Evolutionary conservation across 2,329 filamentous ascomycete genomes (phyloP).

Genomic region (Pestalotiopsis sp.): DNA sequence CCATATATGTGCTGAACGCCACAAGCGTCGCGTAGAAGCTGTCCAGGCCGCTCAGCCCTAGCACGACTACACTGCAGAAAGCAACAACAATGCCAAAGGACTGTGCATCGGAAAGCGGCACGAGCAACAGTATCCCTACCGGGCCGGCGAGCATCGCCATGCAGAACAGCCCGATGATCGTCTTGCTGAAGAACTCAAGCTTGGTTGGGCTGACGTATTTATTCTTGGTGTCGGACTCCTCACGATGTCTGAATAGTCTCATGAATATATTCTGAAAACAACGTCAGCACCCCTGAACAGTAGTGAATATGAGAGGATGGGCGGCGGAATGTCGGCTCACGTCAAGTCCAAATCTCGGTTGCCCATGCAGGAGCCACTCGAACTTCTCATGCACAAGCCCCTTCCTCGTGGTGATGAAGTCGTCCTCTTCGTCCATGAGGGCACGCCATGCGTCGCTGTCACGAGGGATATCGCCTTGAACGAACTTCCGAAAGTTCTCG

Average conservation of each 20-base stretch:
- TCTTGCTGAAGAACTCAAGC: background rate
- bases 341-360: background rate
- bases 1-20: background rate
- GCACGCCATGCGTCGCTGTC: background rate
- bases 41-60: background rate
- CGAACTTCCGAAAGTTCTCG: background rate
- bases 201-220: background rate
- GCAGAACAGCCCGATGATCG: background rate
- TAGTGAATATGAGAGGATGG: background rate
- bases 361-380: background rate
- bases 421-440: background rate
- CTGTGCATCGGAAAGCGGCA: background rate
- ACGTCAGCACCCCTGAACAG: background rate
- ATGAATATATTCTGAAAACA: background rate
- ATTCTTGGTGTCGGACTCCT: background rate
- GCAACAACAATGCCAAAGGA: background rate
- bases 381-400: background rate
- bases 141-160: background rate
- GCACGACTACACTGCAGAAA: background rate
- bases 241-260: background rate
- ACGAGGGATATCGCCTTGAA: background rate
- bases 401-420: background rate
- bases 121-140: background rate
- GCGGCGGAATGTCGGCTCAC: background rate
- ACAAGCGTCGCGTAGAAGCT: background rate